These are phyloP conservation scores for Malus sylvestris DNA, from an alignment of 306 rosid genomes.

Conservation along the genomic window DNA sequence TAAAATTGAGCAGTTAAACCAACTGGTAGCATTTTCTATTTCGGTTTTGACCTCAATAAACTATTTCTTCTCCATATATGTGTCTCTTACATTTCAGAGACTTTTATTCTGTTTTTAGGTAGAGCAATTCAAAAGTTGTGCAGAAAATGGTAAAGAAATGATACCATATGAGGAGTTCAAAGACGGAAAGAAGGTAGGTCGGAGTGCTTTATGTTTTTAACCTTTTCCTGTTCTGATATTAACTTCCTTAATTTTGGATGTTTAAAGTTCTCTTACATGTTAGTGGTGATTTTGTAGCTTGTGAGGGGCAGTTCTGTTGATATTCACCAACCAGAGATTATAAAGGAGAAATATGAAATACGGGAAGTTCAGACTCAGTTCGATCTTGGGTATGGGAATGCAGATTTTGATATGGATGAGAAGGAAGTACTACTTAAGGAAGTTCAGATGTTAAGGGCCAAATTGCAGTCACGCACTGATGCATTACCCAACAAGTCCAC, in stretches of 20 bases:
- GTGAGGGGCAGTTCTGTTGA: conserved; percentile 18
- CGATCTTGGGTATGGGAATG: conserved; percentile 19
- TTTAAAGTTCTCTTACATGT: conserved; percentile 20
- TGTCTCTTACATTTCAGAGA: conserved; percentile 10
- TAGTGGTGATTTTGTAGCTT: conserved; percentile 31
- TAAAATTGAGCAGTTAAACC: conserved; percentile 56
- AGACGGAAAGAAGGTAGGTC: conserved; percentile 34
- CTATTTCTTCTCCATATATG: not conserved
- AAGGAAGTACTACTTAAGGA: conserved; percentile 87
- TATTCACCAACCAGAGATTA: conserved; percentile 23
- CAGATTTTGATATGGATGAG: conserved; percentile 50
- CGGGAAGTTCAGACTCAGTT: conserved; percentile 58
- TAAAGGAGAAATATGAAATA: conserved; percentile 61
- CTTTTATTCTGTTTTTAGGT: conserved; percentile 32
- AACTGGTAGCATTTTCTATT: conserved; percentile 41
- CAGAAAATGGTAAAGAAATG: conserved; percentile 30
- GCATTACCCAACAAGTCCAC: conserved; percentile 53
- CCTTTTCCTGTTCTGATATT: not conserved
- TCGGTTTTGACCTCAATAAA: conserved; percentile 2
- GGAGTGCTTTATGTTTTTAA: not conserved
- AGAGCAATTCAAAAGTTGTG: conserved; percentile 37
- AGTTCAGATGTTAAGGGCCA: conserved; percentile 63
- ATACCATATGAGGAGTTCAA: conserved; percentile 23
- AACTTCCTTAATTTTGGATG: conserved; percentile 2
- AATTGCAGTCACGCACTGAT: conserved; percentile 47